Evolutionary conservation across 2,329 filamentous ascomycete genomes (phyloP), one percentile per base, ranked within the genome.

Genomic region (Penicillium sp.): DNA sequence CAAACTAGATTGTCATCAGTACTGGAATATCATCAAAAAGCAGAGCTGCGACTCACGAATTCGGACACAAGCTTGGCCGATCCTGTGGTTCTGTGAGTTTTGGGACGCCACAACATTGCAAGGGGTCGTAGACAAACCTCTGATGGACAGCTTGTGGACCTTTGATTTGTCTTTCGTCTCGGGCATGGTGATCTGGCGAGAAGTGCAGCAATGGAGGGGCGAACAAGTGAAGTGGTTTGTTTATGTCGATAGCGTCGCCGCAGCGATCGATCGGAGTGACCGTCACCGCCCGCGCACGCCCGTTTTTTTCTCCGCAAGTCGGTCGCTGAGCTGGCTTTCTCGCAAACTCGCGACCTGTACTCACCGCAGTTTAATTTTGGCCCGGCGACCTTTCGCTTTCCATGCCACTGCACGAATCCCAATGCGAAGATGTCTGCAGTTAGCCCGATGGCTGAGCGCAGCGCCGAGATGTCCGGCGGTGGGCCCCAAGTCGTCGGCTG

Each of bases 51-150:
- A 82, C 89, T 72, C 78, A 96, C 91, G 73, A 99, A 99, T 78
- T 99, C 94, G 37, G 93, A 89, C 51, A 97, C 91, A 30, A 96
- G 84, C 75, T 93, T 95, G 32, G 91, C 85, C 63, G 86, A 88
- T 49, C 86, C 84, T 85, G 59, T 37, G 54, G 44, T 36, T 21
- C 29, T 54, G 57, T 77, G 49, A 77, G 68, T 54, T 56, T 59
- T 39, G 30, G 32, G 29, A 12, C 32, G 12, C 24, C 15, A 34
- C 13, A 15, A 37, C 17, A 32, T 12, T 4, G 24, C 7, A 6
- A 20, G 9, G 4, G 34, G 2, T 15, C 9, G 27, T 5, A 13
- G 7, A 53, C 51, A 17, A 17, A 76, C 75, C 74, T 67, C 74
- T 75, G 46, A 73, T 81, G 30, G 92, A 90, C 57, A 99, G 84